phyloP scores from a whole-genome alignment of 2,329 filamentous ascomycete genomes.

The Hortaea werneckii region DNA sequence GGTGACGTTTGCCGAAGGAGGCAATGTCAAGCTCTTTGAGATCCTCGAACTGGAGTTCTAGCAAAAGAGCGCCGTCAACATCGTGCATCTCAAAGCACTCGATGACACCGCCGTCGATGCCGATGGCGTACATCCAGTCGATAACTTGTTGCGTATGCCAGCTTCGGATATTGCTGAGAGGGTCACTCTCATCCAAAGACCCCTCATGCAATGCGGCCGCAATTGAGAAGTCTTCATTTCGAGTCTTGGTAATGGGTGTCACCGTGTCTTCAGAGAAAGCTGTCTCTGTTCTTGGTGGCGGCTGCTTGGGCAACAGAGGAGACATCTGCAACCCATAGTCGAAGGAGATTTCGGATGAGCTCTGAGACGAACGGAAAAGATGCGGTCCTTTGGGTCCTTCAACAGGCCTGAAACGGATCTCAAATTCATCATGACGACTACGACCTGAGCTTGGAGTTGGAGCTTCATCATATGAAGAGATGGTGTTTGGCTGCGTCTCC shows the following conservation, averaged over 20 bases:
- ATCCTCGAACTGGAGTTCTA: conserved; percentile 87
- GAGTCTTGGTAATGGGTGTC: conserved; percentile 14
- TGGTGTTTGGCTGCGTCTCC: conserved; percentile 68
- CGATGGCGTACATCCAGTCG: conserved; percentile 75
- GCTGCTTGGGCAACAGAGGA: conserved; percentile 58
- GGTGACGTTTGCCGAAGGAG: conserved; percentile 71
- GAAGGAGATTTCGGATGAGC: conserved; percentile 43
- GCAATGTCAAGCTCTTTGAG: conserved; percentile 69
- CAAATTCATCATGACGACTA: conserved; percentile 48
- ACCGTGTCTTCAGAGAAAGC: conserved; percentile 30
- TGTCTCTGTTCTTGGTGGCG: conserved; percentile 32
- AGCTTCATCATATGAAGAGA: conserved; percentile 77
- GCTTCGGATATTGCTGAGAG: conserved; percentile 35
- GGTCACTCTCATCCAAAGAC: conserved; percentile 5
- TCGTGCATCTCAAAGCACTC: conserved; percentile 86
- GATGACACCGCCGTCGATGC: conserved; percentile 65
- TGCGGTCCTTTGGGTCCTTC: conserved; percentile 78
- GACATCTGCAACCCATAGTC: conserved; percentile 56
- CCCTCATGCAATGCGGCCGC: conserved; percentile 12
- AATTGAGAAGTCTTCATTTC: conserved; percentile 19
- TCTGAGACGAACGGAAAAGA: conserved; percentile 65
- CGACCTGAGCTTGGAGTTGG: conserved; percentile 61
- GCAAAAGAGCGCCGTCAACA: conserved; percentile 76
- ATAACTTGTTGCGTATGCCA: conserved; percentile 72
- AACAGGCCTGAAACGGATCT: conserved; percentile 56